Evolutionary conservation across 1,284 basidiomycete species (phyloP), one percentile per base, ranked within the genome.

Genomic region (Malassezia psittaci): DNA sequence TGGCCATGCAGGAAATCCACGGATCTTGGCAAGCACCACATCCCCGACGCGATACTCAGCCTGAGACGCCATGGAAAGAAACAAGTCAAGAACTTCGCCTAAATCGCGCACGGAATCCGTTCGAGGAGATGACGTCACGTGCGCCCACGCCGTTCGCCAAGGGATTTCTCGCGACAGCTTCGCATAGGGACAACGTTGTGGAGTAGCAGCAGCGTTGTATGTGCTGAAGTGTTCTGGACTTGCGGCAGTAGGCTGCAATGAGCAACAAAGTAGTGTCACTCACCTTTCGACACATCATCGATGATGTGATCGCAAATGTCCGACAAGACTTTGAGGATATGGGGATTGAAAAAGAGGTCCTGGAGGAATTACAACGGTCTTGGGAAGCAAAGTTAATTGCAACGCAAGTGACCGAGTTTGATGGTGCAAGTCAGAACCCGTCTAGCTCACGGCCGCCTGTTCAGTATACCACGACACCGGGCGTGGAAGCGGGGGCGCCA

Each of bases 251-350:
- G 12, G 46, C 35, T 33, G 42, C 44, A 32, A 57, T 57, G 55
- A 57, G 55, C 51, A 57, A 57, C 55, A 39, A 49, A 18, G 55
- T 57, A 24, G 55, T 57, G 18, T 90, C 91, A 71, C 75, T 78
- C 65, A 86, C 90, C 68, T 98, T 96, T 77, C 86, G 91, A 63
- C 77, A 83, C 64, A 88, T 96, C 78, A 96, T 98, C 78, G 90
- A 96, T 82, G 90, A 96, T 79, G 91, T 96, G 62, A 86, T 96
- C 70, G 79, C 80, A 40, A 81, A 82, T 67, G 88, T 93, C 77
- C 88, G 88, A 77, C 80, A 84, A 75, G 93, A 96, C 77, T 98
- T 96, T 78, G 91, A 96, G 75, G 90, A 94, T 76, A 91, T 88
- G 75, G 93, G 91, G 52, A 87, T 98, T 63, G 82, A 85, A 72